Evolutionary conservation across 2,329 filamentous ascomycete genomes (phyloP), one percentile per base, ranked within the genome.

Genomic region (Fusarium sp.): DNA sequence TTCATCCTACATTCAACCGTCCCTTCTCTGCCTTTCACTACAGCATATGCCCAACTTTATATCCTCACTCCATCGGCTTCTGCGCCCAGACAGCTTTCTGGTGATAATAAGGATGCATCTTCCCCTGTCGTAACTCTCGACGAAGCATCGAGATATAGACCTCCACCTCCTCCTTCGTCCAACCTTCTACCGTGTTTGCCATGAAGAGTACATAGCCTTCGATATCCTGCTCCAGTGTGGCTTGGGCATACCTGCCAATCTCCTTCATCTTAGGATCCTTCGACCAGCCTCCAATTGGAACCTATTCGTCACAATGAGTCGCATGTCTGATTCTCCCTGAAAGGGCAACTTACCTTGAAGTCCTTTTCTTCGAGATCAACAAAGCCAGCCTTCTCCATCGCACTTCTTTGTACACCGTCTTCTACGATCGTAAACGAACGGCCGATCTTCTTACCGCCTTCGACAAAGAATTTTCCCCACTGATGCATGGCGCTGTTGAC

Each of bases 151-250:
- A 62, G 3, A 70, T 67, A 20, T 71, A 71, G 3, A 67, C 58
- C 20, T 67, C 43, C 0, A 75, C 56, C 56, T 75, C 62, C 1
- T 46, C 56, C 2, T 55, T 66, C 0, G 61, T 56, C 70, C 73
- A 75, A 0, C 68, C 62, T 6, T 64, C 65, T 0, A 75, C 48
- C 0, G 63, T 61, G 10, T 56, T 66, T 0, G 69, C 70, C 58
- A 73, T 67, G 53, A 70, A 73, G 2, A 70, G 30, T 0, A 73
- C 58, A 2, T 70, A 66, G 0, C 71, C 71, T 8, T 72, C 68
- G 0, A 66, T 62, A 10, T 73, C 71, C 27, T 57, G 57, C 49
- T 72, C 69, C 7, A 73, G 62, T 0, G 62, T 56, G n/a, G 56
- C 65, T 3, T 69, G 69, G 0, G 62, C 60, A 43, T 56, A 70